Percentiles rank a stretch among this genome's conserved stretches.
Evolutionary conservation across 106 monocot genomes (phyloP).

Genomic region (Dendrobium catenatum): DNA sequence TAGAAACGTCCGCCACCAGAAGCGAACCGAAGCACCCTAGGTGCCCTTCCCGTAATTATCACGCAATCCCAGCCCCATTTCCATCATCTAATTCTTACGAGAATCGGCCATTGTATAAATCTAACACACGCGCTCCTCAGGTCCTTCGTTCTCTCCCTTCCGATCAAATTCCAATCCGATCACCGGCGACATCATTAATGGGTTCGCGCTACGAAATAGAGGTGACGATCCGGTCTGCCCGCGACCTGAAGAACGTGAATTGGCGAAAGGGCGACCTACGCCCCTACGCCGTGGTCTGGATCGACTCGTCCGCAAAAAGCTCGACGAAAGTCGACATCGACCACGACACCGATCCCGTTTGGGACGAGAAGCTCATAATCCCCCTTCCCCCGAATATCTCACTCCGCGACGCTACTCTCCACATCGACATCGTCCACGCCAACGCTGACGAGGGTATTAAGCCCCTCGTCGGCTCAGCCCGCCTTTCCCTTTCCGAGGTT

Average conservation of each 20-base stretch:
- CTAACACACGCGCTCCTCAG: not conserved
- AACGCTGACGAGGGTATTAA: constrained; percentile 40
- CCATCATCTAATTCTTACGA: not conserved
- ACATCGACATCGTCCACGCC: constrained; percentile 80
- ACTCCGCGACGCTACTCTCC: constrained; percentile 44
- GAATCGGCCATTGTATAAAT: not conserved
- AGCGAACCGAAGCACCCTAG: not conserved
- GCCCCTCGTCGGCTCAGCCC: constrained; percentile 83
- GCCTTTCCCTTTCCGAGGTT: constrained; percentile 55
- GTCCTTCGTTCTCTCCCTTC: not conserved
- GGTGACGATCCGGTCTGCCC: constrained; percentile 48
- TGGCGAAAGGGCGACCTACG: constrained; percentile 58
- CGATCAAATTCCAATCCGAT: not conserved
- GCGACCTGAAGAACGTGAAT: constrained; percentile 81
- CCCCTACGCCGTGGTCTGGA: constrained; percentile 70
- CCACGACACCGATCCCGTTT: constrained; percentile 40
- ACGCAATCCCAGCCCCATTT: not conserved
- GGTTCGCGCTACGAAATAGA: constrained; percentile 52
- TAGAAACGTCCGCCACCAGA: not conserved
- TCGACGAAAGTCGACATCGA: constrained; percentile 68
- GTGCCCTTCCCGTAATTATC: not conserved
- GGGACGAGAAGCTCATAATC: constrained; percentile 64
- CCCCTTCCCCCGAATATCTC: constrained; percentile 21
- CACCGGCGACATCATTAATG: constrained; percentile 11
- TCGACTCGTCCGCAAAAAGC: constrained; percentile 47